A percentile compares a stretch with the other conserved stretches of the same genome.
Evolutionary conservation across 148 eudicot species (phyloP).

Genomic region (Silene latifolia): DNA sequence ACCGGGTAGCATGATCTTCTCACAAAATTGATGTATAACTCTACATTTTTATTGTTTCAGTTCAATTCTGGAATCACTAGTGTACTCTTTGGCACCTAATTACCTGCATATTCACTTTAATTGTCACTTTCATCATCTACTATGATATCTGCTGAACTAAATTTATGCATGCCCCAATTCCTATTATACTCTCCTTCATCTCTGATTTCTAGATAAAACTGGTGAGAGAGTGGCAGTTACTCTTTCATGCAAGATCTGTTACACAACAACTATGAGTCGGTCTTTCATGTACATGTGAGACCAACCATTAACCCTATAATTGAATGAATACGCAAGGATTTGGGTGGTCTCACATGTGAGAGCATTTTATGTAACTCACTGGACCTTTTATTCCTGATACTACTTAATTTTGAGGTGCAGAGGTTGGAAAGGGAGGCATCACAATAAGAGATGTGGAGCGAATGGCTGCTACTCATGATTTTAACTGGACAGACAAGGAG

Average conservation of each 20-base stretch:
- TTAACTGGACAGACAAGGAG: conserved; percentile 85
- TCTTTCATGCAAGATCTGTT: not conserved
- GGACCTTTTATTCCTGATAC: not conserved
- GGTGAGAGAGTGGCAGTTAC: not conserved
- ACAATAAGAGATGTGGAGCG: conserved; percentile 55
- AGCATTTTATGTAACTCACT: not conserved
- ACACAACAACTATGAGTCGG: not conserved
- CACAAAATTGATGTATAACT: not conserved
- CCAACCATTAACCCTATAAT: not conserved
- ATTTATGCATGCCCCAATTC: not conserved
- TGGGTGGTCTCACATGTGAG: not conserved
- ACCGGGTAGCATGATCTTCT: not conserved
- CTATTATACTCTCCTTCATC: no score
- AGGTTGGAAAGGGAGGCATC: conserved; percentile 72
- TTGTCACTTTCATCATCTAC: not conserved
- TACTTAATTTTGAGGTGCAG: conserved; percentile 34
- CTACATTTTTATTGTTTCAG: not conserved
- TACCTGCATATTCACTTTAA: not conserved
- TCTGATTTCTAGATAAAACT: not conserved
- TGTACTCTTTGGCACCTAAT: not conserved
- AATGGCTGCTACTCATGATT: conserved; percentile 77
- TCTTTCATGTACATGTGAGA: not conserved
- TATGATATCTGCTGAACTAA: not conserved
- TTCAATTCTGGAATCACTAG: not conserved
- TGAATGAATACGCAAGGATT: not conserved